A percentile compares a stretch with the other conserved stretches of the same genome.
Evolutionary conservation across 2,329 filamentous ascomycete genomes (phyloP).

Genomic region (Colletotrichum lentis): DNA sequence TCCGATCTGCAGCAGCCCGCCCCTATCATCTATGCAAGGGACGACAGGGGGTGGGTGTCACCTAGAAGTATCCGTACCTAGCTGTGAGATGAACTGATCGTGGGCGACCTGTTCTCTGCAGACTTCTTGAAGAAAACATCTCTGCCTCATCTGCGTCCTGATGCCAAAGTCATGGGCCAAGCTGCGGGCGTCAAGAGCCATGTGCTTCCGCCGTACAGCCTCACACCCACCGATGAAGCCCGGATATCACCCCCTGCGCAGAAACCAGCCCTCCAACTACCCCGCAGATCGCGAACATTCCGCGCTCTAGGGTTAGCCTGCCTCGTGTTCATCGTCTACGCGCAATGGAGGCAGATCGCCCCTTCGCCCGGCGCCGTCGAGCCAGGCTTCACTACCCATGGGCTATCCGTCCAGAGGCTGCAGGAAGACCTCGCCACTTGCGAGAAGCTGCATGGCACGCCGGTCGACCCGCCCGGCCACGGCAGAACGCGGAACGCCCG

Average conservation of each 20-base stretch:
- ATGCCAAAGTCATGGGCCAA: not conserved
- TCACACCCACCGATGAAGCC: slow-evolving; percentile 40
- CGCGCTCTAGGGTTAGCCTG: slow-evolving; percentile 52
- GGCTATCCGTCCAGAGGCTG: slow-evolving; percentile 62
- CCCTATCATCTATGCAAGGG: not conserved
- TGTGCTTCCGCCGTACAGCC: slow-evolving; percentile 56
- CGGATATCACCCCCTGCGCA: not conserved
- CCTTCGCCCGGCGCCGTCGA: slow-evolving; percentile 26
- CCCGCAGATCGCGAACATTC: slow-evolving; percentile 28
- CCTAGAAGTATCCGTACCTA: not conserved
- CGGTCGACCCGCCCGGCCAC: slow-evolving; percentile 62
- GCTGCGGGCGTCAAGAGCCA: slow-evolving; percentile 48
- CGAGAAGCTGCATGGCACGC: slow-evolving; percentile 61
- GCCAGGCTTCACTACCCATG: slow-evolving; percentile 44
- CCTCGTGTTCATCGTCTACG: slow-evolving; percentile 58
- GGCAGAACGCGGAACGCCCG: slow-evolving; percentile 68
- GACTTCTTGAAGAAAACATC: not conserved
- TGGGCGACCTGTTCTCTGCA: not conserved
- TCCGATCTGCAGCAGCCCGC: slow-evolving; percentile 1
- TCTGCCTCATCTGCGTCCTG: not conserved
- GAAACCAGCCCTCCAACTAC: slow-evolving; percentile 14
- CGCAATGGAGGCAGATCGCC: slow-evolving; percentile 56
- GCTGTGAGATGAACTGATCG: not conserved
- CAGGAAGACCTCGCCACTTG: slow-evolving; percentile 64
- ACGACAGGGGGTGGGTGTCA: not conserved